A percentile compares a stretch with the other conserved stretches of the same genome.
These are phyloP conservation scores for Ceratocystis albifundus DNA, from an alignment of 2,329 filamentous ascomycete genomes.

Conservation along the genomic window DNA sequence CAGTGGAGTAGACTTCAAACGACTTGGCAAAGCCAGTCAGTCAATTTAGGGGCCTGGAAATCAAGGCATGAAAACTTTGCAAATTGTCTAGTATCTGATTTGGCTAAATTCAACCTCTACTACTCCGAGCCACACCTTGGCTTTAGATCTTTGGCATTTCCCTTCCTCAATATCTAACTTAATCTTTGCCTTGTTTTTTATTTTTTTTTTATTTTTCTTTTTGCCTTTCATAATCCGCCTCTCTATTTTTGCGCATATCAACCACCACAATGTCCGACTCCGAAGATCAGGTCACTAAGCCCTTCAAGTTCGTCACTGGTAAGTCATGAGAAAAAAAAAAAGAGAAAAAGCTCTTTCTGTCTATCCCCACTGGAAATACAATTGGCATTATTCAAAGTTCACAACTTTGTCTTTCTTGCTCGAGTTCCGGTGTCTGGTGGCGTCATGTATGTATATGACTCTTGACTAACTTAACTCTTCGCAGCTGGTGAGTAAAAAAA, in stretches of 20 bases:
- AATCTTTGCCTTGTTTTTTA: not conserved
- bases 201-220: conserved; percentile 18
- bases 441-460: conserved; percentile 28
- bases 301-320: conserved; percentile 99
- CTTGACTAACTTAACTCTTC: conserved; percentile 34
- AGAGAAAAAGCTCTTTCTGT: conserved; percentile 22
- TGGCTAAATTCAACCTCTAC: conserved; percentile 30
- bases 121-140: conserved; percentile 30
- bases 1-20: not conserved
- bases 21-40: not conserved
- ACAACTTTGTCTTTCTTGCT: not conserved
- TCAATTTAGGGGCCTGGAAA: conserved; percentile 13
- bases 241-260: conserved; percentile 15
- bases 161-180: not conserved
- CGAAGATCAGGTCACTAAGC: conserved; percentile 75
- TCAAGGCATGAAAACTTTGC: conserved; percentile 17
- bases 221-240: conserved; percentile 3
- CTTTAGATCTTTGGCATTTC: conserved; percentile 30
- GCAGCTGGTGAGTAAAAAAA: conserved; percentile 36
- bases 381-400: no score
- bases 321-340: conserved; percentile 35
- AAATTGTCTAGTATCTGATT: conserved; percentile 35
- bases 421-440: conserved; percentile 24
- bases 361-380: not conserved
- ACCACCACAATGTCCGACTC: conserved; percentile 78